phyloP scores from a whole-genome alignment of 2,329 filamentous ascomycete species.

The Ceratocystis smalleyi region DNA sequence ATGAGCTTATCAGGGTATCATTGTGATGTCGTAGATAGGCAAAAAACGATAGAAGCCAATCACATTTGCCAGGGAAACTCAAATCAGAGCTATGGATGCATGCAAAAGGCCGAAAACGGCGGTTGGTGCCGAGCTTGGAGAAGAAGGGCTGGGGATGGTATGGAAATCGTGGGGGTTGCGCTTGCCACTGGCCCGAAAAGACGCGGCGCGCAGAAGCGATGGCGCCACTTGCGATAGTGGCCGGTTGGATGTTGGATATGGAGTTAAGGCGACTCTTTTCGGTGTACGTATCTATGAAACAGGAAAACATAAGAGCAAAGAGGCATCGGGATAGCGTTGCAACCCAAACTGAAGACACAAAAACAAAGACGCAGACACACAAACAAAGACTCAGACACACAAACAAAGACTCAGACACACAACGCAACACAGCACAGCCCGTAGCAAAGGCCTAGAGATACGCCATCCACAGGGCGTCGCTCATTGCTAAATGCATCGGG shows the following conservation, averaged over 20 bases:
- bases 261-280: neutral
- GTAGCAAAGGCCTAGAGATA: slow-evolving; percentile 49
- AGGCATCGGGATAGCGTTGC: neutral
- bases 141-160: neutral
- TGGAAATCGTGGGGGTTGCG: neutral
- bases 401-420: slow-evolving; percentile 14
- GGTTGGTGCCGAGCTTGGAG: neutral
- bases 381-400: slow-evolving; percentile 11
- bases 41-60: too few relatives aligned
- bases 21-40: too few relatives aligned
- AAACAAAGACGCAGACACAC: too few relatives aligned
- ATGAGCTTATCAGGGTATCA: too few relatives aligned
- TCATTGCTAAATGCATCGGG: slow-evolving; percentile 72
- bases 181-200: neutral
- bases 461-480: slow-evolving; percentile 93
- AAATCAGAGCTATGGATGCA: too few relatives aligned
- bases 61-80: too few relatives aligned
- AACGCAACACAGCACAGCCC: too few relatives aligned
- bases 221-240: neutral
- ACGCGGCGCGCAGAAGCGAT: neutral
- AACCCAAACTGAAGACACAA: neutral
- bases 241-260: neutral
- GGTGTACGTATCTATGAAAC: neutral
- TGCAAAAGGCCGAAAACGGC: too few relatives aligned
- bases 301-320: neutral